Percentiles rank a stretch among this genome's conserved stretches.
phyloP scores from a whole-genome alignment of 495 filamentous ascomycete species.

The Ascobolus immersus region DNA sequence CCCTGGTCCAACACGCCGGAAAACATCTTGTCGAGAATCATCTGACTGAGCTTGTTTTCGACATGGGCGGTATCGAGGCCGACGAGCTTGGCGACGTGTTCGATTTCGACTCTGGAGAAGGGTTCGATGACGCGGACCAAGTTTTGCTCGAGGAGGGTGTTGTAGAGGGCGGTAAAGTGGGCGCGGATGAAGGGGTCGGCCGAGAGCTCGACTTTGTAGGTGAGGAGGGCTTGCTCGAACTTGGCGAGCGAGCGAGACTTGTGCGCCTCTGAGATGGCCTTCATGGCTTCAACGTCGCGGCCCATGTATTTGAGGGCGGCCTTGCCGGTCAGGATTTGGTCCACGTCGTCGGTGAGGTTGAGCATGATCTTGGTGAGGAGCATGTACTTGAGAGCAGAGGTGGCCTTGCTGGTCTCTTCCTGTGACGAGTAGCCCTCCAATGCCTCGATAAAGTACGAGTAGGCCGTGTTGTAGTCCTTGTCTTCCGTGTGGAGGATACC shows the following conservation, averaged over 20 bases:
- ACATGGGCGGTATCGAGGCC: constrained; percentile 89
- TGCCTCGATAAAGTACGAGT: constrained; percentile 96
- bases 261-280: constrained; percentile 86
- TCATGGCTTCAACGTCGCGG: constrained; percentile 90
- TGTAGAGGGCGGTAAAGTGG: constrained; percentile 80
- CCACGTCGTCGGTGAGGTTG: constrained; percentile 87
- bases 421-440: constrained; percentile 88
- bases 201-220: constrained; percentile 76
- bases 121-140: constrained; percentile 98
- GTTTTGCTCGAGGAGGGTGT: constrained; percentile 97
- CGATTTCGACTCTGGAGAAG: constrained; percentile 87
- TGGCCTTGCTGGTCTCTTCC: constrained; percentile 62
- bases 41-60: constrained; percentile 90
- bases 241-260: constrained; percentile 82
- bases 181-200: constrained; percentile 84
- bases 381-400: constrained; percentile 94
- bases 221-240: constrained; percentile 72
- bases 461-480: constrained; percentile 94
- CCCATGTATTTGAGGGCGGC: constrained; percentile 89
- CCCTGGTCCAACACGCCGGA: constrained; percentile 93
- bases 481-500: constrained; percentile 97
- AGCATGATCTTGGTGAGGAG: constrained; percentile 98
- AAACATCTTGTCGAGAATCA: constrained; percentile 98
- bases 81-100: constrained; percentile 88
- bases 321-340: constrained; percentile 72